These are phyloP conservation scores for Medicago truncatula DNA, from an alignment of 306 rosid species.

Conservation along the genomic window DNA sequence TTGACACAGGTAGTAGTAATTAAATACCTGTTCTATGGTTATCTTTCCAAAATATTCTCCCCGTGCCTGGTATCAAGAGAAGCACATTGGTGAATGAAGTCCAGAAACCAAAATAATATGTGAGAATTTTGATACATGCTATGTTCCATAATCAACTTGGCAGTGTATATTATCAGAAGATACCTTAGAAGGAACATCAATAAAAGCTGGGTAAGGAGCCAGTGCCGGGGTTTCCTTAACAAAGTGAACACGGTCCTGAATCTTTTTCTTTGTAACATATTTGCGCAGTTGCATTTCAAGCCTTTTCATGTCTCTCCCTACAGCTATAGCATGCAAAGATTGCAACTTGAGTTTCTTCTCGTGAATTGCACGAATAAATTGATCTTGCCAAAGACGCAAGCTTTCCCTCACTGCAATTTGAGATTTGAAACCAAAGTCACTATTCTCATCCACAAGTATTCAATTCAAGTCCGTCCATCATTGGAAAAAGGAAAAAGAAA, in stretches of 20 bases:
- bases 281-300: constrained; percentile 76
- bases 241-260: constrained; percentile 86
- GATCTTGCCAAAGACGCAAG: constrained; percentile 73
- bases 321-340: constrained; percentile 81
- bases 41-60: constrained; percentile 93
- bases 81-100: constrained; percentile 21
- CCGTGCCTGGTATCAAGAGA: constrained; percentile 56
- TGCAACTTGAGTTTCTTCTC: constrained; percentile 85
- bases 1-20: background rate
- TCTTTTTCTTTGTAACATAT: constrained; percentile 69
- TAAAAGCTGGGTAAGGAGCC: constrained; percentile 86
- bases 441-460: constrained; percentile 25
- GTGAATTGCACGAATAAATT: constrained; percentile 81
- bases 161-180: constrained; percentile 18
- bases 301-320: constrained; percentile 90
- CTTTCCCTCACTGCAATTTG: constrained; percentile 79
- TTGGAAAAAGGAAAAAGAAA: background rate
- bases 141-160: constrained; percentile 32
- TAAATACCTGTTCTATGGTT: constrained; percentile 58
- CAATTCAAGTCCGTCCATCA: background rate
- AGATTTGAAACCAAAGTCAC: constrained; percentile 33
- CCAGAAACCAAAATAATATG: constrained; percentile 19
- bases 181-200: constrained; percentile 98
- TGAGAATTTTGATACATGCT: background rate
- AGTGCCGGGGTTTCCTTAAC: constrained; percentile 92